Percentiles rank a stretch among this genome's conserved stretches.
phyloP scores from a whole-genome alignment of 140 eudicot species.

The Bidens hawaiensis region DNA sequence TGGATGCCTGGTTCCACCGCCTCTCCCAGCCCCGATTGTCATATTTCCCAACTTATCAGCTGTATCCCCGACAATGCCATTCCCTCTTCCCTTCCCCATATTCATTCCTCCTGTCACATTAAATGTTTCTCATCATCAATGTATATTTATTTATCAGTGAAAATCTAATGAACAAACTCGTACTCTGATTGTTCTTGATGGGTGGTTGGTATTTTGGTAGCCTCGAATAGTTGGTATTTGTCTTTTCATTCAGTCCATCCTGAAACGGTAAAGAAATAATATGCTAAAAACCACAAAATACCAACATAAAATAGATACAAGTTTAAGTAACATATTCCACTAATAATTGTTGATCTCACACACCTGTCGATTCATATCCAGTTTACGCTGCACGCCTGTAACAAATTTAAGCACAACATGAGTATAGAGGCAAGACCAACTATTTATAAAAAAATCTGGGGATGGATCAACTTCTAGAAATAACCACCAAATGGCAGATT shows the following conservation, averaged over 20 bases:
- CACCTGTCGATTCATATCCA: slow-evolving; percentile 74
- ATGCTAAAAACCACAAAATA: neutral
- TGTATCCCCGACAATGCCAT: slow-evolving; percentile 35
- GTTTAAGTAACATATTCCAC: neutral
- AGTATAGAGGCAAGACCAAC: neutral
- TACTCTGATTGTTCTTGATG: slow-evolving; percentile 39
- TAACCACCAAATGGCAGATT: too few relatives aligned
- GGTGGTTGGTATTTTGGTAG: slow-evolving; percentile 64
- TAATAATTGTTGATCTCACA: neutral
- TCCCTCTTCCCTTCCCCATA: slow-evolving; percentile 43
- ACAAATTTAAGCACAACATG: slow-evolving; percentile 3
- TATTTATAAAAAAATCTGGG: neutral
- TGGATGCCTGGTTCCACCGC: slow-evolving; percentile 25
- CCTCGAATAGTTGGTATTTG: slow-evolving; percentile 26
- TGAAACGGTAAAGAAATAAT: neutral
- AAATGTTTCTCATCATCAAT: neutral
- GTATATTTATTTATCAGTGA: neutral
- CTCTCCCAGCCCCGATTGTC: slow-evolving; percentile 41
- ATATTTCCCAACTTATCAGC: slow-evolving; percentile 59
- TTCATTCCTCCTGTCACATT: slow-evolving; percentile 41
- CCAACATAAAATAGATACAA: neutral
- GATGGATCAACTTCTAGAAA: too few relatives aligned
- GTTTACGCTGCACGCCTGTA: slow-evolving; percentile 81
- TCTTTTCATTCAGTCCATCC: slow-evolving; percentile 42
- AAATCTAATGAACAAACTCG: neutral